Evolutionary conservation across 2,329 filamentous ascomycete genomes (phyloP).

Genomic region (Aureobasidium sp.): DNA sequence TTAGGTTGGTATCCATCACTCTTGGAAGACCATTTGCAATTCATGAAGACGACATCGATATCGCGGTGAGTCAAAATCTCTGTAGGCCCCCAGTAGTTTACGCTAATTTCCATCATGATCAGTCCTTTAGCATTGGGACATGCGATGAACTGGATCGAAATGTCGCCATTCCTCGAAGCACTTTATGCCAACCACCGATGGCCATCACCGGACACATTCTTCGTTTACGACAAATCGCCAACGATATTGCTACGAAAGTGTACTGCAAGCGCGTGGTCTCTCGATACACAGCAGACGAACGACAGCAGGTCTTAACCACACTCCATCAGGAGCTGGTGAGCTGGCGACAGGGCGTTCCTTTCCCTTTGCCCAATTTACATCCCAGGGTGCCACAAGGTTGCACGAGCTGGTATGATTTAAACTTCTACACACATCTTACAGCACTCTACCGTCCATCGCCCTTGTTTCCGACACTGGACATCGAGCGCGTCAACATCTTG

Average conservation of each 20-base stretch:
- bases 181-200: slow-evolving; percentile 24
- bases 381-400: slow-evolving; percentile 37
- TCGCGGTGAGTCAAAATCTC: slow-evolving; percentile 18
- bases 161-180: not conserved
- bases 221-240: slow-evolving; percentile 35
- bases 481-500: slow-evolving; percentile 32
- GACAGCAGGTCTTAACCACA: slow-evolving; percentile 24
- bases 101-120: not conserved
- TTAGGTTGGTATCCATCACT: slow-evolving; percentile 36
- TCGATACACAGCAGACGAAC: slow-evolving; percentile 5
- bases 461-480: slow-evolving; percentile 34
- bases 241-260: slow-evolving; percentile 35
- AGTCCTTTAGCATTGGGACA: slow-evolving; percentile 35
- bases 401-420: slow-evolving; percentile 43
- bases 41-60: slow-evolving; percentile 42
- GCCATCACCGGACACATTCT: slow-evolving; percentile 39
- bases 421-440: slow-evolving; percentile 42
- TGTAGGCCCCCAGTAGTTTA: not conserved
- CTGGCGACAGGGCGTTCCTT: slow-evolving; percentile 34
- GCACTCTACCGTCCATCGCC: slow-evolving; percentile 43
- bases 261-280: slow-evolving; percentile 29
- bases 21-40: slow-evolving; percentile 42
- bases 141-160: slow-evolving; percentile 27
- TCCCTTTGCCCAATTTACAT: slow-evolving; percentile 21
- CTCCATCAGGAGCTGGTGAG: slow-evolving; percentile 39